Evolutionary conservation across 495 filamentous ascomycete species (phyloP).

Genomic region (Aspergillus kassunensis): DNA sequence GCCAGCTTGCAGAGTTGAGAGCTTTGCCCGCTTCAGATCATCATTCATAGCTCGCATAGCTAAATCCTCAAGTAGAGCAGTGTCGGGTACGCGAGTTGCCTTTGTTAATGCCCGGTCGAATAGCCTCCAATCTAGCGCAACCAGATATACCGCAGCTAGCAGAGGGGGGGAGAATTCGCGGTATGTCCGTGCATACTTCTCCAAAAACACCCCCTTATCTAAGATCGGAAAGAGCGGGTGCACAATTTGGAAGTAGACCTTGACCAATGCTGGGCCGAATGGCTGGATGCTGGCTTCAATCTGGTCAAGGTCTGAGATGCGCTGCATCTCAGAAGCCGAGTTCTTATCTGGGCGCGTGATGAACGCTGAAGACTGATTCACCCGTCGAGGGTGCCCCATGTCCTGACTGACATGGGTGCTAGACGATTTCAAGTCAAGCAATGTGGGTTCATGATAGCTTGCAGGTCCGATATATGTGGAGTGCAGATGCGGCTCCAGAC

Average conservation of each 20-base stretch:
- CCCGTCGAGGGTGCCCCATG: slow-evolving; percentile 15
- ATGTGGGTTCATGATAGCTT: slow-evolving; percentile 20
- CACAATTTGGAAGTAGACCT: slow-evolving; percentile 74
- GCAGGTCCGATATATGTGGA: slow-evolving; percentile 21
- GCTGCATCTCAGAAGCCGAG: slow-evolving; percentile 17
- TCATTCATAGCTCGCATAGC: slow-evolving; percentile 62
- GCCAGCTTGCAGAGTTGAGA: slow-evolving; percentile 78
- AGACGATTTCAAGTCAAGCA: slow-evolving; percentile 15
- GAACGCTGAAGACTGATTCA: slow-evolving; percentile 18
- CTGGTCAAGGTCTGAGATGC: slow-evolving; percentile 22
- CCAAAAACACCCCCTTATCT: slow-evolving; percentile 63
- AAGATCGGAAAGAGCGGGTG: slow-evolving; percentile 82
- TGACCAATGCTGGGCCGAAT: slow-evolving; percentile 50
- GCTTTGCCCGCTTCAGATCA: slow-evolving; percentile 64
- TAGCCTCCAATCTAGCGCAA: slow-evolving; percentile 82
- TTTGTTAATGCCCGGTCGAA: slow-evolving; percentile 56
- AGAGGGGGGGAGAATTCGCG: slow-evolving; percentile 72
- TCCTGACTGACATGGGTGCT: slow-evolving; percentile 4
- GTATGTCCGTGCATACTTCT: slow-evolving; percentile 69
- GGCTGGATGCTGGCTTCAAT: slow-evolving; percentile 12
- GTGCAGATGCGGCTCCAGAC: slow-evolving; percentile 22
- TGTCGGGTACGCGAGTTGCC: slow-evolving; percentile 50
- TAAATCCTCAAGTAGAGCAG: slow-evolving; percentile 61
- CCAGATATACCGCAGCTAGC: slow-evolving; percentile 77
- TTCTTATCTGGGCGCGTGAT: slow-evolving; percentile 16